phyloP scores from a whole-genome alignment of 208 protist species.

The Trypanosoma avium region DNA sequence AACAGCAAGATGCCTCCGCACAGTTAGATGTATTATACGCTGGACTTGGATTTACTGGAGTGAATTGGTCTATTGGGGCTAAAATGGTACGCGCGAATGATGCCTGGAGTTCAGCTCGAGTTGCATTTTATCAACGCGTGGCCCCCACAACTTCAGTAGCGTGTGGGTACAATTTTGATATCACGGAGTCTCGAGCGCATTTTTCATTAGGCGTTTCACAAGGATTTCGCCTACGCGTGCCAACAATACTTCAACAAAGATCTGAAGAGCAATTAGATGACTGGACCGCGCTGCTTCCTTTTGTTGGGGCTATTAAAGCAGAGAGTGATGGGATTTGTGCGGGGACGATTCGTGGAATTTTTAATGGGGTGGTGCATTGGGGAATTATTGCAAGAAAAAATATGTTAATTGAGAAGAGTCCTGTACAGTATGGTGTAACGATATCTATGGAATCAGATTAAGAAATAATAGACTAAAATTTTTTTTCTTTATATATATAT shows the following conservation, averaged over 20 bases:
- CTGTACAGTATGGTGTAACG: slow-evolving; percentile 50
- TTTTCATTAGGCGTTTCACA: slow-evolving; percentile 77
- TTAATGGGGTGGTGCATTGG: slow-evolving; percentile 72
- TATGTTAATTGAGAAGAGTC: slow-evolving; percentile 33
- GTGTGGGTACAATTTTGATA: slow-evolving; percentile 73
- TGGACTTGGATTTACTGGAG: slow-evolving; percentile 71
- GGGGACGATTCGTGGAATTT: slow-evolving; percentile 66
- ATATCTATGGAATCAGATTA: slow-evolving; percentile 58
- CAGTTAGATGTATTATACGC: slow-evolving; percentile 81
- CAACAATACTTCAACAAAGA: slow-evolving; percentile 30
- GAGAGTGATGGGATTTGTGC: slow-evolving; percentile 63
- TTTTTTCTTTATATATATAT: not conserved
- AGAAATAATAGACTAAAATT: not conserved
- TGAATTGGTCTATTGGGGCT: slow-evolving; percentile 78
- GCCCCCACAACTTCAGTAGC: slow-evolving; percentile 63
- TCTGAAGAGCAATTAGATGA: slow-evolving; percentile 11
- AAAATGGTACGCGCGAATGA: slow-evolving; percentile 77
- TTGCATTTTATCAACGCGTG: slow-evolving; percentile 68
- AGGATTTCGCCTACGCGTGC: slow-evolving; percentile 66
- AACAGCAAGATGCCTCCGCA: slow-evolving; percentile 63
- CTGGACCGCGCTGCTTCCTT: slow-evolving; percentile 45
- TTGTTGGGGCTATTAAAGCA: slow-evolving; percentile 72
- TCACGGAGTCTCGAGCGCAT: slow-evolving; percentile 44
- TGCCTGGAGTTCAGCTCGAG: slow-evolving; percentile 62
- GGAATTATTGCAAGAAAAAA: slow-evolving; percentile 65